phyloP scores from a whole-genome alignment of 768 basidiomycete genomes.

The Serendipita sp. region DNA sequence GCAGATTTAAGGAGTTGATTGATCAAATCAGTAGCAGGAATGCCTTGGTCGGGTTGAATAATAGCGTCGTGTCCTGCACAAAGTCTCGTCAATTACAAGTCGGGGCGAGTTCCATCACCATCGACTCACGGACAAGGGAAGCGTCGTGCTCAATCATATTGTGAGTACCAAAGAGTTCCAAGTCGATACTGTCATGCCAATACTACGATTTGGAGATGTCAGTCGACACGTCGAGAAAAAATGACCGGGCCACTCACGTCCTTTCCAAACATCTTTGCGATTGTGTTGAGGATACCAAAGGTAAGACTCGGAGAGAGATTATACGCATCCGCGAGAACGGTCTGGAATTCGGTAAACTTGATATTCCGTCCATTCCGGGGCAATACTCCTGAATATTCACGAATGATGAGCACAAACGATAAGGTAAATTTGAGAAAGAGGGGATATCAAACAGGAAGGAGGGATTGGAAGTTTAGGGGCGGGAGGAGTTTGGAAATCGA shows the following conservation, averaged over 20 bases:
- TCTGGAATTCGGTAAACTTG: slow-evolving; percentile 35
- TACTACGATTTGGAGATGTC: not conserved
- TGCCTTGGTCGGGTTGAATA: slow-evolving; percentile 34
- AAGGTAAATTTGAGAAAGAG: too few species aligned
- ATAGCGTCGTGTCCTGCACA: slow-evolving; percentile 37
- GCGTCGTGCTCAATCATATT: slow-evolving; percentile 16
- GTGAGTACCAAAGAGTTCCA: slow-evolving; percentile 5
- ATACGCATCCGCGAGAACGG: slow-evolving; percentile 8
- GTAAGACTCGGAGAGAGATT: slow-evolving; percentile 13
- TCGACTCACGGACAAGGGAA: slow-evolving; percentile 13
- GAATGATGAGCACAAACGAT: too few species aligned
- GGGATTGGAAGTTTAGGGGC: too few species aligned
- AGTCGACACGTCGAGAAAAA: not conserved
- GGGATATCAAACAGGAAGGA: too few species aligned
- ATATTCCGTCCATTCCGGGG: slow-evolving; percentile 58
- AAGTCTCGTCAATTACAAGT: not conserved
- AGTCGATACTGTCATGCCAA: not conserved
- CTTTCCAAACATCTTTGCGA: slow-evolving; percentile 7
- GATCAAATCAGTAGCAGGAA: slow-evolving; percentile 38
- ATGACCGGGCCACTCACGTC: not conserved
- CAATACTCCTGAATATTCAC: slow-evolving; percentile 22
- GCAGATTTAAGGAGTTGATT: slow-evolving; percentile 11
- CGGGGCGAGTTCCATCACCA: not conserved
- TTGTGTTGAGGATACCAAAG: not conserved
- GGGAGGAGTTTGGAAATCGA: too few species aligned